phyloP scores from a whole-genome alignment of 1,139 yeast genomes.

The Insectozyma bohioensis region DNA sequence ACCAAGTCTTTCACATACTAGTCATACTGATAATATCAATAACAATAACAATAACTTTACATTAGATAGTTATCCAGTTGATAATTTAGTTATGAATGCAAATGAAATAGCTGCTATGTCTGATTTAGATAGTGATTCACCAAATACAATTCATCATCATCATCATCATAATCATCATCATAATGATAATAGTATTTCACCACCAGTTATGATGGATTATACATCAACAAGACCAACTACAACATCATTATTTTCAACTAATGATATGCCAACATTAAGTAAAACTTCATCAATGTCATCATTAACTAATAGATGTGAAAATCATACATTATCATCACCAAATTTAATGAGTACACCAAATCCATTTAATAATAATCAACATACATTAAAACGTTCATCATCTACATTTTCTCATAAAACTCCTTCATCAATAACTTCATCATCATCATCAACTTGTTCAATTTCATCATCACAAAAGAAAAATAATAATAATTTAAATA shows the following conservation, averaged over 20 bases:
- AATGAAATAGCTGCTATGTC: constrained; percentile 6
- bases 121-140: constrained; percentile 13
- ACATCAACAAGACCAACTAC: constrained; percentile 3
- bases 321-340: constrained; percentile 29
- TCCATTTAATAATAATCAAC: constrained; percentile 7
- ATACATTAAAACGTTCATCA: constrained; percentile 17
- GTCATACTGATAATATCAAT: neutral
- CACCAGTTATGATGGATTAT: too few species aligned
- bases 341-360: constrained; percentile 14
- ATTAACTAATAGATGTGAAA: constrained; percentile 29
- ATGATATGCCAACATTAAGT: constrained; percentile 11
- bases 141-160: too few species aligned
- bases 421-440: constrained; percentile 14
- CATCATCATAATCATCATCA: too few species aligned
- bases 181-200: constrained; percentile 9
- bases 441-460: too few species aligned
- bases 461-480: too few species aligned
- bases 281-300: constrained; percentile 16
- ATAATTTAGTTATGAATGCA: constrained; percentile 1
- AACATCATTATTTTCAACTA: constrained; percentile 11
- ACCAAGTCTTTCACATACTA: constrained; percentile 1
- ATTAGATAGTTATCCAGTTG: constrained; percentile 3
- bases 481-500: constrained; percentile 16
- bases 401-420: constrained; percentile 14
- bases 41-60: neutral